These are phyloP conservation scores for Hypoxylon sp. DNA, from an alignment of 2,329 filamentous ascomycete species.

Conservation along the genomic window DNA sequence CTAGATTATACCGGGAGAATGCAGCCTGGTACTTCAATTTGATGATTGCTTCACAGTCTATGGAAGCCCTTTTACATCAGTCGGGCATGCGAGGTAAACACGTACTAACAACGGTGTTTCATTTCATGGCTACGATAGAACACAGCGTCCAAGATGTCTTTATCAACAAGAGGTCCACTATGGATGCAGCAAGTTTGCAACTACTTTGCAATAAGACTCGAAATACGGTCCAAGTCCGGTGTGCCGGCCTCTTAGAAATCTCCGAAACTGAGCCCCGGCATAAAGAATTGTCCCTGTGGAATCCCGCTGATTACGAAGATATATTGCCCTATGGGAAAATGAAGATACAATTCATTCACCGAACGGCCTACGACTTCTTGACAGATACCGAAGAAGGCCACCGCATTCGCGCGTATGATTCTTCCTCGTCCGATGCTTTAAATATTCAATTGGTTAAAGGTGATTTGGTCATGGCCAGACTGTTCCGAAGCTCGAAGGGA, in stretches of 20 bases:
- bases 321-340: neutral
- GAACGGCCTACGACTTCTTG: constrained; percentile 26
- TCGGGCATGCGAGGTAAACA: too few relatives aligned
- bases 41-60: neutral
- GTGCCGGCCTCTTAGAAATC: constrained; percentile 25
- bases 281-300: neutral
- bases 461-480: neutral
- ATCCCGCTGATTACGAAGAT: neutral
- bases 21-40: constrained; percentile 23
- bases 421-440: neutral
- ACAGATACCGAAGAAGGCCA: constrained; percentile 21
- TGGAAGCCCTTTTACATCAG: too few relatives aligned
- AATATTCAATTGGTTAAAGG: neutral
- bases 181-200: constrained; percentile 4
- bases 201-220: neutral
- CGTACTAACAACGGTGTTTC: neutral
- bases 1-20: neutral
- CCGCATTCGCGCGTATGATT: constrained; percentile 1
- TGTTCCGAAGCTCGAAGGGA: neutral
- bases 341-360: constrained; percentile 17
- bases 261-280: too few relatives aligned
- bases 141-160: neutral
- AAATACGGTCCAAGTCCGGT: neutral
- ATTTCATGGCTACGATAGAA: constrained; percentile 2
- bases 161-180: neutral